Percentiles rank a stretch among this genome's conserved stretches.
phyloP scores from a whole-genome alignment of 306 rosid genomes.

The Astragalus glycyphyllos region DNA sequence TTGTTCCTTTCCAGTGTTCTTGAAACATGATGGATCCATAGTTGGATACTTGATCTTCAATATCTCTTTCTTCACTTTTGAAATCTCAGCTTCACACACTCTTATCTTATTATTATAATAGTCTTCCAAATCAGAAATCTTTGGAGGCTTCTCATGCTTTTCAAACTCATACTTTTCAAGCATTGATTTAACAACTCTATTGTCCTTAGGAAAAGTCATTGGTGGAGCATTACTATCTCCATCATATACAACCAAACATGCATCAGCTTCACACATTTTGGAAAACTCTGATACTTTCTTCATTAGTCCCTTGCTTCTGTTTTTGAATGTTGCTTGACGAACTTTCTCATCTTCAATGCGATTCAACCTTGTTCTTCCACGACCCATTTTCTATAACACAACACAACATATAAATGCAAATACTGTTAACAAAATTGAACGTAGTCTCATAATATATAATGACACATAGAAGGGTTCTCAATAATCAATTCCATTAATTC shows the following conservation, averaged over 20 bases:
- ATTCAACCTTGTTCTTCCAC: not conserved
- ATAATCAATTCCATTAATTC: too few species aligned
- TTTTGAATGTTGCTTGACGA: slow-evolving; percentile 4
- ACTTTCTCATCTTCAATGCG: not conserved
- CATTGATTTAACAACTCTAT: too few species aligned
- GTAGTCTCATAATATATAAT: too few species aligned
- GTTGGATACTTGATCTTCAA: not conserved
- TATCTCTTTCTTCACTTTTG: slow-evolving; percentile 17
- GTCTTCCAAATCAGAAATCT: not conserved
- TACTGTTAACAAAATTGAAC: too few species aligned
- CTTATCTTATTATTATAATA: slow-evolving; percentile 20
- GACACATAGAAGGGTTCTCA: too few species aligned
- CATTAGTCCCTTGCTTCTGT: slow-evolving; percentile 32
- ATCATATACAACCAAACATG: too few species aligned
- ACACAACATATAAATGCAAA: too few species aligned
- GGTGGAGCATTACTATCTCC: too few species aligned
- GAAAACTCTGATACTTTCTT: slow-evolving; percentile 7
- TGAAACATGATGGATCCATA: too few species aligned
- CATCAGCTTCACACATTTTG: not conserved
- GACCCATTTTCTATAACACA: slow-evolving; percentile 35
- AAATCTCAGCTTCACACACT: slow-evolving; percentile 14
- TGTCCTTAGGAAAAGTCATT: too few species aligned
- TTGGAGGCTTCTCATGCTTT: not conserved
- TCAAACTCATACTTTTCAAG: not conserved
- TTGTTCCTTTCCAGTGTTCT: too few species aligned